Conservation (phyloP, 345 rosid genomes). For the Noccaea bulbosa region DNA sequence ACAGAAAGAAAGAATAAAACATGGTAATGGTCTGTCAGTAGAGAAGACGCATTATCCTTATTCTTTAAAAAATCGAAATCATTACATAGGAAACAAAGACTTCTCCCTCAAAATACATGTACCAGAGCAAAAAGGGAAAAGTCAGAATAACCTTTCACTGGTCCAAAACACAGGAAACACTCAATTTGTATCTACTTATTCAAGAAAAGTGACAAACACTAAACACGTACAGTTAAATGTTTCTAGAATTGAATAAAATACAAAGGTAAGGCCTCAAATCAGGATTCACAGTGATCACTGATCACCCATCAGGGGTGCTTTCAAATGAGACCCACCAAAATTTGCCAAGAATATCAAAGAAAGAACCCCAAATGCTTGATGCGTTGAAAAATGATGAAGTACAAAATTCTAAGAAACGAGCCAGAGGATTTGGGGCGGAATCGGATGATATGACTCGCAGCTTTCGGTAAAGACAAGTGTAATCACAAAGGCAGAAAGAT, state of each 20-base stretch:
- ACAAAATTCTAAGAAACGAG: not conserved
- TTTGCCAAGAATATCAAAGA: not conserved
- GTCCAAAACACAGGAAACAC: not conserved
- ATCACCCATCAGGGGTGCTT: no score
- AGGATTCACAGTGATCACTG: not conserved
- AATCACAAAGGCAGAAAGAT: not conserved
- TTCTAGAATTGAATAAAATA: not conserved
- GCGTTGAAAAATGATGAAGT: not conserved
- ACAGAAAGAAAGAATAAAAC: not conserved
- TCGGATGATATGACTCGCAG: not conserved
- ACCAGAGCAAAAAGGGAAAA: not conserved
- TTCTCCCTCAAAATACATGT: not conserved
- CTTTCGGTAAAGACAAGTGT: not conserved
- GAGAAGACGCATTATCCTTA: conserved; percentile 1
- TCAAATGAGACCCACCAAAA: no score
- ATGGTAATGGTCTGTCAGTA: conserved; percentile 11
- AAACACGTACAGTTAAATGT: not conserved
- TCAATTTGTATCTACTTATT: not conserved
- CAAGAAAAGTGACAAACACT: not conserved
- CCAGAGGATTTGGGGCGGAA: not conserved
- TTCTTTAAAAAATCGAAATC: not conserved
- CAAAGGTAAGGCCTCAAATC: conserved; percentile 4
- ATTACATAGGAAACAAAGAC: conserved; percentile 2
- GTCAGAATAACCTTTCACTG: not conserved
- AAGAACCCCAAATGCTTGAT: no score